Evolutionary conservation across 1,284 basidiomycete genomes (phyloP), one percentile per base, ranked within the genome.

Genomic region (Malassezia obtusa): DNA sequence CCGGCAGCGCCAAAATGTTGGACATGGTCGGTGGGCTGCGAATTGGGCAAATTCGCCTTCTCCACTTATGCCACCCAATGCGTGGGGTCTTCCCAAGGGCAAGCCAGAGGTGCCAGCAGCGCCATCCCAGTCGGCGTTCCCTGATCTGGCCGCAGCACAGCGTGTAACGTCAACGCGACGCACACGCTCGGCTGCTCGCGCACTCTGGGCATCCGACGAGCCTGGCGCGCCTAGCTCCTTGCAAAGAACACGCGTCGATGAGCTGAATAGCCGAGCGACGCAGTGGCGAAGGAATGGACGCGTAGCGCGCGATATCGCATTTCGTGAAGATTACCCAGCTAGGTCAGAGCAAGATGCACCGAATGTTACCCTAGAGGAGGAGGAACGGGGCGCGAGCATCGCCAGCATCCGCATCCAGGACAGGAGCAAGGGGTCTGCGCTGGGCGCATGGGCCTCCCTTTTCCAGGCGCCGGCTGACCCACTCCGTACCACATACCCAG

Each of bases 391-490:
- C 22, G 35, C 31, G 17, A 52, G 50, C 32, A 35, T 52, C 22
- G 44, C 50, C 24, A 52, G 50, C n/a, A 31, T 52, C 21, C 35
- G 35, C 28, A 44, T 52, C 24, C 45, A 44, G 22, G 50, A 52
- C 33, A 45, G 33, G 44, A 17, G 44, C n/a, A 44, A 39, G 10
- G 21, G 39, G 6, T 3, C 28, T 4, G 35, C 35, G 17, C 26
- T 52, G 4, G 52, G 52, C 36, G 52, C 48, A 7, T 55, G 52
- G 52, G 52, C 52, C 1, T 45, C 40, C 19, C 49, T 55, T 33
- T 45, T 39, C 22, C 41, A 49, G 19, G 31, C 35, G 21, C 39
- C 15, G 5, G 45, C 45, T 2, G 45, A 46, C 15, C 45, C 45
- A 15, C 19, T 40, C n/a, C 38, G 38, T 26, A 17, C 12, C 19